Evolutionary conservation across 108 stramenopile genomes (phyloP), one percentile per base, ranked within the genome.

Genomic region (Cyclostephanos invisitatus): DNA sequence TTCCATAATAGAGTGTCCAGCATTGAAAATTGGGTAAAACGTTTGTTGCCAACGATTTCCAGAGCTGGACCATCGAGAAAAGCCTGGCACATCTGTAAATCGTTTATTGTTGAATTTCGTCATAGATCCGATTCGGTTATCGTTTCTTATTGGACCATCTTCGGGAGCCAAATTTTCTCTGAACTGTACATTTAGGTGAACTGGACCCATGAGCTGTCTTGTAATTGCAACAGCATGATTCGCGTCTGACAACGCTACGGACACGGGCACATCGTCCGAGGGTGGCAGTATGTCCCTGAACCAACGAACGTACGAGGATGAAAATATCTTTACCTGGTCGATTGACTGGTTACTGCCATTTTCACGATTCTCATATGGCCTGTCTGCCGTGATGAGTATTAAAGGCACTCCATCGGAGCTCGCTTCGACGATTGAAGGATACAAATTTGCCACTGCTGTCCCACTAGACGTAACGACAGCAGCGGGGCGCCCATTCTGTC

Each of bases 161-260:
- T 90, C 89, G 0, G 97, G 97, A 35, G 97, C 94, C 24, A 97
- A 73, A 71, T 97, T 97, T 72, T 97, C 97, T 38, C 95, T 80
- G 64, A 96, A 96, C 81, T 92, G 91, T 51, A 97, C 82, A 70
- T 97, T 97, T n/a, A 97, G 53, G 76, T 97, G 97, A 17, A 96
- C 96, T 35, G 95, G 95, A 11, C 95, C 95, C 57, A 80, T 63
- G 24, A 69, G 60, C 37, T 80, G 68, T 36, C 69, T 81, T 37
- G 91, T 63, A 27, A 89, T 22, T 36, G 58, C 54, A 18, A 93
- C 91, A 27, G 91, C 96, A 72, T 92, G 91, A 56, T 83, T 83
- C 55, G 95, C 91, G 76, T 96, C 95, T 11, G 90, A 87, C 20
- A 97, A 70, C 12, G 91, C 90, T 24, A 86, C 76, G 0, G 86